These are phyloP conservation scores for Kodamaea fungicola DNA, from an alignment of 1,139 yeast genomes.

Conservation along the genomic window DNA sequence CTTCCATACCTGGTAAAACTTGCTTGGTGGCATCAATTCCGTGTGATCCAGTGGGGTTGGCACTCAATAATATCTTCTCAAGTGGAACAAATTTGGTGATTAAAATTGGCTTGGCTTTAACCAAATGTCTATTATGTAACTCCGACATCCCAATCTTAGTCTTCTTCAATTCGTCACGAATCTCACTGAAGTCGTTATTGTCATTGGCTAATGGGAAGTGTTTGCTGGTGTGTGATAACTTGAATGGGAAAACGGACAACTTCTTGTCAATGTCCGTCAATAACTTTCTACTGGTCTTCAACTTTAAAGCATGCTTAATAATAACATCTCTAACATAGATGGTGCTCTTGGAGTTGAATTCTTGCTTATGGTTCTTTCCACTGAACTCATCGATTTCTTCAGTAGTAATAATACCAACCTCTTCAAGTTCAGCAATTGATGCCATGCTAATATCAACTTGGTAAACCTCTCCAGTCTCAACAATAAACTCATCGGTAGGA, in stretches of 20 bases:
- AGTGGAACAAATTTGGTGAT: constrained; percentile 70
- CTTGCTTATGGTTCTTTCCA: constrained; percentile 55
- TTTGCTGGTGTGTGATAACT: constrained; percentile 62
- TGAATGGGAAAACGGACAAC: constrained; percentile 89
- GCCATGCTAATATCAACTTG: constrained; percentile 79
- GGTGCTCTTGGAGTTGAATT: constrained; percentile 62
- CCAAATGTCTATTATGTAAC: constrained; percentile 74
- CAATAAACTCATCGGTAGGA: constrained; percentile 74
- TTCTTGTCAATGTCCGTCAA: constrained; percentile 66
- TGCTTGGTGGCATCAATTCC: constrained; percentile 67
- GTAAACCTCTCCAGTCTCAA: constrained; percentile 82
- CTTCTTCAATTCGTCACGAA: constrained; percentile 39
- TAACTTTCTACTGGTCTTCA: constrained; percentile 70
- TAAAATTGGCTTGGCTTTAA: constrained; percentile 71
- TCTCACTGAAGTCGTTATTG: constrained; percentile 29
- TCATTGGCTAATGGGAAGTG: constrained; percentile 53
- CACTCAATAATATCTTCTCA: constrained; percentile 54
- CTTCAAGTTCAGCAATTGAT: constrained; percentile 51
- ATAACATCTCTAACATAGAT: constrained; percentile 85
- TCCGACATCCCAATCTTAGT: constrained; percentile 80
- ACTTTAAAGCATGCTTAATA: constrained; percentile 68
- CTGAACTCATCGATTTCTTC: constrained; percentile 61
- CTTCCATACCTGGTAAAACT: constrained; percentile 67
- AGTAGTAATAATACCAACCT: constrained; percentile 63
- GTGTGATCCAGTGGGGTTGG: constrained; percentile 61